Evolutionary conservation across 805 yeast genomes (phyloP).

Genomic region (Teunomyces funiuensis): DNA sequence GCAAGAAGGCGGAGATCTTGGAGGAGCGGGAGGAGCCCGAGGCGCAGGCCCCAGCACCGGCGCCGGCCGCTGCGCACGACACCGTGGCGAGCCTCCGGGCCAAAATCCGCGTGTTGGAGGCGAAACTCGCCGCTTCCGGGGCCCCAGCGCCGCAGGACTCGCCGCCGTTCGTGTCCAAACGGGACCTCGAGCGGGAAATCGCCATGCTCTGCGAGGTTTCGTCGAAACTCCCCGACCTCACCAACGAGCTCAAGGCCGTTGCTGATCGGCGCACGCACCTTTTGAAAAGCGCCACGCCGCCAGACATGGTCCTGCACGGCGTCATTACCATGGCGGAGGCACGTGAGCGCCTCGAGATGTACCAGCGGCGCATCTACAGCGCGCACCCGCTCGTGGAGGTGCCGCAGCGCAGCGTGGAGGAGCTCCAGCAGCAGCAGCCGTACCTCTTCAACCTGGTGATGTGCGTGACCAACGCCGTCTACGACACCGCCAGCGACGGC

Average conservation of each 20-base stretch:
- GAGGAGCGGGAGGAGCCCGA: constrained; percentile 15
- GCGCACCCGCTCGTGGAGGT: constrained; percentile 60
- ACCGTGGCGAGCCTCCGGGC: background rate
- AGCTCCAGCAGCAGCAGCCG: constrained; percentile 54
- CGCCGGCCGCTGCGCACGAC: background rate
- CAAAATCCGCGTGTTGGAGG: background rate
- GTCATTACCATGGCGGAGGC: constrained; percentile 63
- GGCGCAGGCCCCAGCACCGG: background rate
- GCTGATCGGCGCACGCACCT: constrained; percentile 43
- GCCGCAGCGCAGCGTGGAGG: constrained; percentile 45
- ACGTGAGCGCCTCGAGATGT: constrained; percentile 48
- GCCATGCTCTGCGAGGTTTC: constrained; percentile 34
- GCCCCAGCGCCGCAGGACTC: constrained; percentile 6
- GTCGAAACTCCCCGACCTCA: constrained; percentile 39
- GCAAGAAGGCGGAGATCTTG: constrained; percentile 33
- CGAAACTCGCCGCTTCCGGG: background rate
- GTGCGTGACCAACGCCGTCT: constrained; percentile 54
- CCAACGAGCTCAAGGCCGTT: constrained; percentile 45
- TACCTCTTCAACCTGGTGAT: constrained; percentile 63
- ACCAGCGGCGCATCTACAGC: constrained; percentile 45
- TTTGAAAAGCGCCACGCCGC: constrained; percentile 22
- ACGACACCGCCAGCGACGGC: constrained; percentile 29
- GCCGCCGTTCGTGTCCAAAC: constrained; percentile 29
- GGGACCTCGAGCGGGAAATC: constrained; percentile 44
- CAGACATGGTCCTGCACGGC: constrained; percentile 59